Conservation (phyloP, 2,329 filamentous ascomycete genomes). For the Gnomoniopsis smithogilvyi region DNA sequence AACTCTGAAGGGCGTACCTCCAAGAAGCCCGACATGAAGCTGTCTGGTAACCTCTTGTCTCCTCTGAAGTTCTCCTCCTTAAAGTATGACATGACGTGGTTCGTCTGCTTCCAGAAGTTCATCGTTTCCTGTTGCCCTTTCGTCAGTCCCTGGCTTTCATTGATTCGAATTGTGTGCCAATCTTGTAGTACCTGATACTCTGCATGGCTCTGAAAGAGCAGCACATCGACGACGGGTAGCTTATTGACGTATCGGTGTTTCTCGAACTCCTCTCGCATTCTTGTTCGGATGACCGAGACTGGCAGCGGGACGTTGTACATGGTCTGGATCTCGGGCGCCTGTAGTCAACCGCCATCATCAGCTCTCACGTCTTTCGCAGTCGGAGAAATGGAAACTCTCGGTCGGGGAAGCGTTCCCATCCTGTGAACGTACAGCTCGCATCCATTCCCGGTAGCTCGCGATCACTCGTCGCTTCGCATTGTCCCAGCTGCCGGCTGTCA, state of each 20-base stretch:
- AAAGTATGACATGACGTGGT: conserved; percentile 97
- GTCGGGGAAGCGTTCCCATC: background rate
- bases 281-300: conserved; percentile 82
- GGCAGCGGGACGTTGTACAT: conserved; percentile 96
- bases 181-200: conserved; percentile 78
- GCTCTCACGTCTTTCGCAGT: background rate
- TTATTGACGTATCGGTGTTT: conserved; percentile 91
- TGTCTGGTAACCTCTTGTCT: conserved; percentile 75
- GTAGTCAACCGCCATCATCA: conserved; percentile 17
- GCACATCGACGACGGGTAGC: conserved; percentile 80
- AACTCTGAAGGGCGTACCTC: conserved; percentile 60
- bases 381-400: background rate
- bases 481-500: conserved; percentile 77
- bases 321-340: conserved; percentile 95
- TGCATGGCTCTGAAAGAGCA: conserved; percentile 85
- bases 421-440: conserved; percentile 76
- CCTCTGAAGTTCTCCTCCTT: conserved; percentile 76
- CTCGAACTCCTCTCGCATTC: conserved; percentile 96
- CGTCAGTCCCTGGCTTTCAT: background rate
- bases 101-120: conserved; percentile 98
- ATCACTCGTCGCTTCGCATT: conserved; percentile 88
- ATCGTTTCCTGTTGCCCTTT: conserved; percentile 72
- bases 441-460: conserved; percentile 90
- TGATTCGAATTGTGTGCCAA: background rate
- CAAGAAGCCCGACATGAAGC: conserved; percentile 92